A percentile compares a stretch with the other conserved stretches of the same genome.
Evolutionary conservation across 495 filamentous ascomycete species (phyloP).

Genomic region (Pseudevernia furfuracea): DNA sequence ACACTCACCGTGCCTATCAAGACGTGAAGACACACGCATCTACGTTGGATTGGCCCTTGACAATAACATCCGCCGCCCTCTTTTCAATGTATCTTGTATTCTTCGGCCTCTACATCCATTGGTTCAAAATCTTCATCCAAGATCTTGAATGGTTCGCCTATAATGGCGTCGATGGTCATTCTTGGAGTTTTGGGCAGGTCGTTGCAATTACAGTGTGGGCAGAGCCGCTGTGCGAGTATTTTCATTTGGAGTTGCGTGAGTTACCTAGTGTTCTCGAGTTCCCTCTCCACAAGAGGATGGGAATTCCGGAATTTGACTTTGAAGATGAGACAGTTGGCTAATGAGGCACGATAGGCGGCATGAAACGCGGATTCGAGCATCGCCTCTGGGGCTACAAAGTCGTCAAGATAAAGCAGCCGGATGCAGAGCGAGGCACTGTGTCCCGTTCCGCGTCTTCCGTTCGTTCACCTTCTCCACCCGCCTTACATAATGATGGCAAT

Average conservation of each 20-base stretch:
- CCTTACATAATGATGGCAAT: not conserved
- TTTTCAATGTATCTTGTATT: conserved; percentile 6
- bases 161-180: conserved; percentile 2
- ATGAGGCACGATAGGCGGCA: conserved; percentile 14
- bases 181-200: conserved; percentile 26
- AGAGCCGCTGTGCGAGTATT: conserved; percentile 20
- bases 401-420: conserved; percentile 6
- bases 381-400: conserved; percentile 12
- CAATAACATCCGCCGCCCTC: not conserved
- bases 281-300: not conserved
- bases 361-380: conserved; percentile 24
- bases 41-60: not conserved
- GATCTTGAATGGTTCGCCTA: conserved; percentile 18
- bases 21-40: not conserved
- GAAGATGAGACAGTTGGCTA: not conserved
- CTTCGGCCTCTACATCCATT: conserved; percentile 12
- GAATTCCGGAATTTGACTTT: not conserved
- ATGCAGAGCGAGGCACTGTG: not conserved
- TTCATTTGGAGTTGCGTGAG: conserved; percentile 25
- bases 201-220: conserved; percentile 25
- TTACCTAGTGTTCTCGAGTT: not conserved
- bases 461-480: not conserved
- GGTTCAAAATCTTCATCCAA: conserved; percentile 11
- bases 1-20: not conserved
- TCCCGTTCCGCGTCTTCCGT: not conserved